Conservation (phyloP, 2,329 filamentous ascomycete genomes). For the Amauroascus verrucosus region DNA sequence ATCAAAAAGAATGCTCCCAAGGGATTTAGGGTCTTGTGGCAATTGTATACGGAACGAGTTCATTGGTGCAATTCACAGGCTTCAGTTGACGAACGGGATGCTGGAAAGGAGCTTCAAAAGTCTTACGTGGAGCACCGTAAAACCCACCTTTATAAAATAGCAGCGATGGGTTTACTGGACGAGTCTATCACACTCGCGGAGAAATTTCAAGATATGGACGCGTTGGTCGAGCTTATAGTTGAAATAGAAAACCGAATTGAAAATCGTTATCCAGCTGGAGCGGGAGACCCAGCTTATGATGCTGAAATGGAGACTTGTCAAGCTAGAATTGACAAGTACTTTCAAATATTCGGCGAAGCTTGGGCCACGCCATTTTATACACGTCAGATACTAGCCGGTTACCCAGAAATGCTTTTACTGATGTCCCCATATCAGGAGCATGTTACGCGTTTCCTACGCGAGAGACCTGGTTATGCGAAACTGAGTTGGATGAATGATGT, state of each 20-base stretch:
- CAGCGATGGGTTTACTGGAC: constrained; percentile 45
- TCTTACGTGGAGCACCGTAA: constrained; percentile 36
- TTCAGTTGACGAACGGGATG: constrained; percentile 39
- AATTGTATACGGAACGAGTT: constrained; percentile 50
- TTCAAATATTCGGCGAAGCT: constrained; percentile 40
- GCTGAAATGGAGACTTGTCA: constrained; percentile 25
- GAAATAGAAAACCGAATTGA: constrained; percentile 34
- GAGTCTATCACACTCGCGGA: constrained; percentile 53
- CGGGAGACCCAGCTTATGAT: constrained; percentile 13
- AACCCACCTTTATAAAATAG: constrained; percentile 39
- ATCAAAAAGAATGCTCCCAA: constrained; percentile 44
- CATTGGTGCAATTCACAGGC: constrained; percentile 48
- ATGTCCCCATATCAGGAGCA: constrained; percentile 60
- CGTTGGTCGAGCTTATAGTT: constrained; percentile 45
- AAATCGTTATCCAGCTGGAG: constrained; percentile 16
- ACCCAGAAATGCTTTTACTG: constrained; percentile 57
- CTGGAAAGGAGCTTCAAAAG: constrained; percentile 40
- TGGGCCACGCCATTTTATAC: constrained; percentile 66
- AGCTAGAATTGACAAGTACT: constrained; percentile 38
- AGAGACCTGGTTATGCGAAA: constrained; percentile 59
- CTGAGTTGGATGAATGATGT: constrained; percentile 95
- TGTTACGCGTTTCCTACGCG: constrained; percentile 69
- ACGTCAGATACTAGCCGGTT: constrained; percentile 58
- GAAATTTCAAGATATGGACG: constrained; percentile 52
- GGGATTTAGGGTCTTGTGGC: constrained; percentile 49